These are phyloP conservation scores for Orbilia oligospora DNA, from an alignment of 2,329 filamentous ascomycete species.

Conservation along the genomic window DNA sequence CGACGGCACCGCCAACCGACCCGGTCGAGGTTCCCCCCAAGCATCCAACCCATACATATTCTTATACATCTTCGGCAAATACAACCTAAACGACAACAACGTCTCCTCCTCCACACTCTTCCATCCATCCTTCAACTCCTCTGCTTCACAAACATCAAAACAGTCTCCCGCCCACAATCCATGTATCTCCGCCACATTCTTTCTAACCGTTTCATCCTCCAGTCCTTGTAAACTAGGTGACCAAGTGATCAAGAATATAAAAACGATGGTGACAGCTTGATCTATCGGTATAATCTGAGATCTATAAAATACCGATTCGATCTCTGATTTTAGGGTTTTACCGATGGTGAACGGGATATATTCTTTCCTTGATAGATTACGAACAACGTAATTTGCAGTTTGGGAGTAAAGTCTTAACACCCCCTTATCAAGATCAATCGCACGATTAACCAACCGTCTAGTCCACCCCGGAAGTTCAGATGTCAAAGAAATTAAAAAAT, in stretches of 20 bases:
- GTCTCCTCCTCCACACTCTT: slow-evolving; percentile 19
- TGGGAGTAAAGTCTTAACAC: slow-evolving; percentile 22
- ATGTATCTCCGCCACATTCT: not conserved
- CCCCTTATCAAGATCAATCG: not conserved
- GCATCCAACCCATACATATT: slow-evolving; percentile 29
- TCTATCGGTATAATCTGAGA: slow-evolving; percentile 2
- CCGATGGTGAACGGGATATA: slow-evolving; percentile 25
- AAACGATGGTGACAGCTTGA: slow-evolving; percentile 24
- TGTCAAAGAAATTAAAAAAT: not conserved
- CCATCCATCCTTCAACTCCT: slow-evolving; percentile 17
- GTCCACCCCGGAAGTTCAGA: slow-evolving; percentile 32
- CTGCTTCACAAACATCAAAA: slow-evolving; percentile 24
- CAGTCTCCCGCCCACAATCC: slow-evolving; percentile 38
- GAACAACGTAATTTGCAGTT: slow-evolving; percentile 9
- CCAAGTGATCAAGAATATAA: slow-evolving; percentile 47
- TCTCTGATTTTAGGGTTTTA: not conserved
- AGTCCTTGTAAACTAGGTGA: slow-evolving; percentile 20
- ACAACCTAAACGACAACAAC: slow-evolving; percentile 16
- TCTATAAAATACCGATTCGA: slow-evolving; percentile 32
- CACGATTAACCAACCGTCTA: slow-evolving; percentile 11
- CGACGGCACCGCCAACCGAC: not conserved
- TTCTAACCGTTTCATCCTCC: slow-evolving; percentile 30
- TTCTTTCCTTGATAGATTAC: slow-evolving; percentile 36
- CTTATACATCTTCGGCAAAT: slow-evolving; percentile 40
- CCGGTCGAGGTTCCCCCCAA: slow-evolving; percentile 9